Base-by-base conservation (phyloP, 805 yeast species). In the Saccharomycopsis oosterbeekiorum region DNA sequence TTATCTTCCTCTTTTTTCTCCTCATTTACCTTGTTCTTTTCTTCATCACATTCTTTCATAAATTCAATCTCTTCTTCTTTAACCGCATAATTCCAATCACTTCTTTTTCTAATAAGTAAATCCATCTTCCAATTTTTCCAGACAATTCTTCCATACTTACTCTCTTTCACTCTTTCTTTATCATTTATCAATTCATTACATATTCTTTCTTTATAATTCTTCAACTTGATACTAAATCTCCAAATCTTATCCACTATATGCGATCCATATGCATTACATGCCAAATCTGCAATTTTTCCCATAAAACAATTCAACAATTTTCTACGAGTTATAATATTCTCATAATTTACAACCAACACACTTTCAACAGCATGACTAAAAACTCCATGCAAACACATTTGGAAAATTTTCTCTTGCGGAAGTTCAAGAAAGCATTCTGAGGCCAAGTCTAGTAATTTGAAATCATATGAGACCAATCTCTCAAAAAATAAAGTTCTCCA, bases 61-160 rank as follows among this genome's bases (percentile, higher is more conserved):
- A 77, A 67, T 51, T 73, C 79, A 51, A 70, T 67, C 63, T 80
- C 82, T 66, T 80, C 80, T 55, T 81, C 80, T 62, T 83, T 88
- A 17, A 85, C 78, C 43, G 81, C 66, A 62, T 67, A 74, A 73
- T 87, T 89, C 98, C 98, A 93, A 69, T 91, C 97, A 68, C 77
- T 82, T 71, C 85, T 81, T 73, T 85, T 84, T 70, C 96, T 79
- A 11, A 76, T 70, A 68, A 84, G 93, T 67, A 85, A 74, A 70
- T 94, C 98, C 85, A 93, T 80, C 37, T 81, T 75, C 97, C 97
- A 94, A 71, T 93, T 93, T 71, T 86, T 89, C 98, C 97, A 94
- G 1, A 94, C 98, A 67, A 84, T 80, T 70, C 86, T 83, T 41
- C 99, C 99, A 69, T 93, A 94, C 12, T 77, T 81, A 69, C 96